A percentile compares a stretch with the other conserved stretches of the same genome.
Evolutionary conservation across 805 yeast genomes (phyloP).

Genomic region (Cyberlindnera americana): DNA sequence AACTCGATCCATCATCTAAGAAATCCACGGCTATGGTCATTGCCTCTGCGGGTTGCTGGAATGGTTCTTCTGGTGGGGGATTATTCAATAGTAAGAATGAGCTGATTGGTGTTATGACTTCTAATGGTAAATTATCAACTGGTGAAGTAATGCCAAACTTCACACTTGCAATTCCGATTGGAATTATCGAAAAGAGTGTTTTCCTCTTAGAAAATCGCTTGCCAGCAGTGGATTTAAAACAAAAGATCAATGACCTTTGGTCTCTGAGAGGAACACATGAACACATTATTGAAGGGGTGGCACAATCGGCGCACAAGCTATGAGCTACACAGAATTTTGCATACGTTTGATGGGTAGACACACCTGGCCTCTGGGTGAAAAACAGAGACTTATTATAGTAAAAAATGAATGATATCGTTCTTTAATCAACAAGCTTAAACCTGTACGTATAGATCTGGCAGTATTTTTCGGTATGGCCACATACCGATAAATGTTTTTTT

Average conservation of each 20-base stretch:
- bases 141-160: constrained; percentile 29
- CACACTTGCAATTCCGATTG: constrained; percentile 27
- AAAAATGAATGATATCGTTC: too few species aligned
- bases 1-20: constrained; percentile 9
- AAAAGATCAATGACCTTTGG: constrained; percentile 23
- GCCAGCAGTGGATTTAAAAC: constrained; percentile 11
- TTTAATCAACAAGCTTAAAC: too few species aligned
- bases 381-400: too few species aligned
- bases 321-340: too few species aligned
- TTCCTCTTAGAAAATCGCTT: constrained; percentile 16
- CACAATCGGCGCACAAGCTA: constrained; percentile 4
- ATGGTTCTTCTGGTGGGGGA: constrained; percentile 31
- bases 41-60: constrained; percentile 29
- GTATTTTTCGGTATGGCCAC: constrained; percentile 1
- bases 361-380: too few species aligned
- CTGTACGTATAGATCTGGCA: too few species aligned
- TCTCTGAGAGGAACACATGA: constrained; percentile 21
- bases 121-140: constrained; percentile 26
- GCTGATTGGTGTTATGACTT: constrained; percentile 29
- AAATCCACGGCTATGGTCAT: constrained; percentile 20
- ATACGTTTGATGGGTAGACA: too few species aligned
- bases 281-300: constrained; percentile 7
- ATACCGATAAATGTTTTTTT: not conserved
- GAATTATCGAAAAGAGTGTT: constrained; percentile 22
- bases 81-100: constrained; percentile 24